These are phyloP conservation scores for Aaosphaeria pasadenensis DNA, from an alignment of 2,329 filamentous ascomycete genomes.

Conservation along the genomic window DNA sequence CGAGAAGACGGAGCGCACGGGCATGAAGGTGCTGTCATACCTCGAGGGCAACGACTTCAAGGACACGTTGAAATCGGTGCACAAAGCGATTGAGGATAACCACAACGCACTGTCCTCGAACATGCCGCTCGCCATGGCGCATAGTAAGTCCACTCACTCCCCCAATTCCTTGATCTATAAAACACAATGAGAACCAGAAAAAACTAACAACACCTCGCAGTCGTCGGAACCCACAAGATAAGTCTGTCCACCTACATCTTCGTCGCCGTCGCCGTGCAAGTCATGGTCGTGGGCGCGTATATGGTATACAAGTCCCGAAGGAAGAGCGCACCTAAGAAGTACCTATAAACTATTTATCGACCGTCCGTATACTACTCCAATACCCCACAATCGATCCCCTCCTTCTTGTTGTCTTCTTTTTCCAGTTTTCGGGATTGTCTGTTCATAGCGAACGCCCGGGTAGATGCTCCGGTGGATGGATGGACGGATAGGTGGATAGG, in stretches of 20 bases:
- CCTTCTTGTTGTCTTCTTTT: too few relatives aligned
- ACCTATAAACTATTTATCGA: conserved; percentile 52
- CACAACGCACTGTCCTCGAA: conserved; percentile 52
- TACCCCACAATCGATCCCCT: too few relatives aligned
- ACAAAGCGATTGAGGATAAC: conserved; percentile 52
- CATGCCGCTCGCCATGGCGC: conserved; percentile 49
- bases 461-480: not conserved
- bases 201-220: conserved; percentile 31
- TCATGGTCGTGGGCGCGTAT: conserved; percentile 67
- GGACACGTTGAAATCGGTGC: conserved; percentile 52
- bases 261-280: conserved; percentile 71
- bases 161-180: not conserved
- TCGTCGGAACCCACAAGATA: conserved; percentile 52
- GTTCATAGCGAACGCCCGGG: not conserved
- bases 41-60: conserved; percentile 58
- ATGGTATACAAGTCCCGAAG: conserved; percentile 77
- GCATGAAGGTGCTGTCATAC: conserved; percentile 52
- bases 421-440: not conserved
- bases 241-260: conserved; percentile 63
- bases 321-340: conserved; percentile 83
- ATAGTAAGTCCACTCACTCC: conserved; percentile 41
- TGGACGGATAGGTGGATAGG: too few relatives aligned
- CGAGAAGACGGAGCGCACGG: conserved; percentile 52
- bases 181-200: not conserved
- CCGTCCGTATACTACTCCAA: too few relatives aligned